Conservation (phyloP, 306 rosid species). For the peach (Prunus persica) region Prunus_persica_NCBIv2 NC_034014.1:6905001-6905500, state of each 20-base stretch:
- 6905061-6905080: constrained; percentile 9
- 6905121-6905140: constrained; percentile 27
- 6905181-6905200: constrained; percentile 29
- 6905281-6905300: constrained; percentile 48
- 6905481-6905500: constrained; percentile 50
- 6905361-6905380: constrained; percentile 43
- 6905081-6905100: constrained; percentile 24
- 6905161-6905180: constrained; percentile 3
- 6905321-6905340: constrained; percentile 63
- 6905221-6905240: constrained; percentile 40
- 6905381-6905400: constrained; percentile 52
- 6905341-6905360: constrained; percentile 58
- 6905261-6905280: constrained; percentile 56
- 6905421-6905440: constrained; percentile 63
- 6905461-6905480: constrained; percentile 60
- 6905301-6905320: constrained; percentile 54
- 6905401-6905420: constrained; percentile 74
- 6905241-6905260: constrained; percentile 60
- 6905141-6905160: background rate
- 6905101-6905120: background rate
- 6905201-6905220: constrained; percentile 38
- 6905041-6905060: too few relatives aligned
- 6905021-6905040: too few relatives aligned
- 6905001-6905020: too few relatives aligned
- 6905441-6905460: constrained; percentile 38